Percentiles rank a stretch among this genome's conserved stretches.
phyloP scores from a whole-genome alignment of 495 filamentous ascomycete species.

The Penicillium manginii region DNA sequence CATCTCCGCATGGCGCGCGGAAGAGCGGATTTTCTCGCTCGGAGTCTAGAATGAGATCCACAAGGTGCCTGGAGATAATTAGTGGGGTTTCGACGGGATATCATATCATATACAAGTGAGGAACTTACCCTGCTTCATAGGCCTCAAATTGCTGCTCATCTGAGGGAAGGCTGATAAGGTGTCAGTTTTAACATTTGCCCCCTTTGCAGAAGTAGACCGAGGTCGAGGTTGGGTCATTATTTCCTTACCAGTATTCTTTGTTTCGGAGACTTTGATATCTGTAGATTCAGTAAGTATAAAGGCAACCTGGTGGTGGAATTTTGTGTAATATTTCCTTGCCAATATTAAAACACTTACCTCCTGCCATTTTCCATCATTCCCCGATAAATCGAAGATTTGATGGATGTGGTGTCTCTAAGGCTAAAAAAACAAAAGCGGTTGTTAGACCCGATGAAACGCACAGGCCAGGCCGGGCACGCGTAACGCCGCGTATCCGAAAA shows the following conservation, averaged over 20 bases:
- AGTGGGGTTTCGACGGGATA: not conserved
- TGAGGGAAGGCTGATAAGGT: conserved; percentile 17
- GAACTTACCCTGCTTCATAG: conserved; percentile 25
- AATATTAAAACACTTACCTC: conserved; percentile 8
- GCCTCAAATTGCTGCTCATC: conserved; percentile 32
- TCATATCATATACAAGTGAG: not conserved
- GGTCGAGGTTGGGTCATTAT: not conserved
- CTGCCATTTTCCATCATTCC: conserved; percentile 28
- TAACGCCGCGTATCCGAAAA: not conserved
- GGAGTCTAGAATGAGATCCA: conserved; percentile 21
- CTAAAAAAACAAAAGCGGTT: not conserved
- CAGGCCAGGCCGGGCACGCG: not conserved
- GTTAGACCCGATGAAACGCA: conserved; percentile 7
- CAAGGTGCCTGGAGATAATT: conserved; percentile 15
- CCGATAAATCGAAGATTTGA: conserved; percentile 23
- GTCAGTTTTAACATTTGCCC: not conserved
- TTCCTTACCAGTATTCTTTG: conserved; percentile 5
- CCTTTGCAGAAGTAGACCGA: not conserved
- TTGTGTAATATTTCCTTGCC: not conserved
- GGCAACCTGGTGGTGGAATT: not conserved
- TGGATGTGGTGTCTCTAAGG: conserved; percentile 23
- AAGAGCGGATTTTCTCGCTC: conserved; percentile 21
- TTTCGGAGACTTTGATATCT: conserved; percentile 11
- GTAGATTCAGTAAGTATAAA: not conserved
- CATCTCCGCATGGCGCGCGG: conserved; percentile 15